Percentiles rank a stretch among this genome's conserved stretches.
phyloP scores from a whole-genome alignment of 176 grass and related monocot species.

The Eremochloa ophiuroides region DNA sequence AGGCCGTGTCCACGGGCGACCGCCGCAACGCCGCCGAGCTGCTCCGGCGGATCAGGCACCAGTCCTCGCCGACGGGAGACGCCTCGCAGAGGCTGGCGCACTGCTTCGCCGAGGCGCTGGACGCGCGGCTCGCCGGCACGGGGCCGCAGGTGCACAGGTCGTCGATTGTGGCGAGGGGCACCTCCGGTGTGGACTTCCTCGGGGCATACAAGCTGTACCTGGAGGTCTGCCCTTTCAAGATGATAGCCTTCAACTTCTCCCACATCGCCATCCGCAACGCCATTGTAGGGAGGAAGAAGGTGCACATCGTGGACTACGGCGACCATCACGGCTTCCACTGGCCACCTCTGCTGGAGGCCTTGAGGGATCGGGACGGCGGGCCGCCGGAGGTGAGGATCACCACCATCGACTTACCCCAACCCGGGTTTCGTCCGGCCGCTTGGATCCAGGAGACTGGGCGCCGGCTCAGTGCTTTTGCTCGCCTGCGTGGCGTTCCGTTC shows the following conservation, averaged over 20 bases:
- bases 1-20: conserved; percentile 36
- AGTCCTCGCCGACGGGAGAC: conserved; percentile 41
- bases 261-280: not conserved
- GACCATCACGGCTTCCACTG: conserved; percentile 31
- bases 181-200: conserved; percentile 16
- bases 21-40: conserved; percentile 25
- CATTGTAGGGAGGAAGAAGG: not conserved
- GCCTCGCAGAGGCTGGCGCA: conserved; percentile 51
- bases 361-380: conserved; percentile 19
- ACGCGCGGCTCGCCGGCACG: conserved; percentile 48
- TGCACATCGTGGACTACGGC: conserved; percentile 45
- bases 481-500: not conserved
- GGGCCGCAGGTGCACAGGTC: too few relatives aligned
- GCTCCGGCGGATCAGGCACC: conserved; percentile 47
- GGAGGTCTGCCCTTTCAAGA: conserved; percentile 20
- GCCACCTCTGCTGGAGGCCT: not conserved
- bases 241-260: not conserved
- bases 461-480: conserved; percentile 14
- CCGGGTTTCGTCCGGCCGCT: conserved; percentile 32
- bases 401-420: conserved; percentile 21
- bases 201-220: conserved; percentile 32
- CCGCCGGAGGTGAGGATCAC: conserved; percentile 46
- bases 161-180: too few relatives aligned
- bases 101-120: conserved; percentile 48
- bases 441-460: conserved; percentile 31